Percentiles rank a stretch among this genome's conserved stretches.
Evolutionary conservation across 352 stramenopile species (phyloP).

Genomic region (Phytopythium mirpurense): DNA sequence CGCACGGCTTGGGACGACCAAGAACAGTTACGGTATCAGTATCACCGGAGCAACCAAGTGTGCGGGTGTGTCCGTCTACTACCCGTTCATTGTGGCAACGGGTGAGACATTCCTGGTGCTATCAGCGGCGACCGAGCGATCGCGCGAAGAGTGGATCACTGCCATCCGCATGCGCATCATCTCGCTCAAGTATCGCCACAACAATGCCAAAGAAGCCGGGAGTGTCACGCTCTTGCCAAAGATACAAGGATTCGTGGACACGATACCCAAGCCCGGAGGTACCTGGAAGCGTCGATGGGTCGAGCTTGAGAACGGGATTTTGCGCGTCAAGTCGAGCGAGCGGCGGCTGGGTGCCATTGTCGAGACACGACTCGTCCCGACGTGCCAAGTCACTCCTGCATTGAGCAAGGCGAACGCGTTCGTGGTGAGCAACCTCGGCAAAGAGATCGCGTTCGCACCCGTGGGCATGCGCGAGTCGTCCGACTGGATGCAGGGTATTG

Average conservation of each 20-base stretch:
- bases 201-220: slow-evolving; percentile 7
- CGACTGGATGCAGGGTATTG: slow-evolving; percentile 43
- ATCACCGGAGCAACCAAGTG: background rate
- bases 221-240: slow-evolving; percentile 14
- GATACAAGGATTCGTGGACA: slow-evolving; percentile 51
- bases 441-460: slow-evolving; percentile 43
- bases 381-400: slow-evolving; percentile 27
- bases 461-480: slow-evolving; percentile 29
- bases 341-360: slow-evolving; percentile 45
- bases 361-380: slow-evolving; percentile 48
- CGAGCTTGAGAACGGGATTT: slow-evolving; percentile 57
- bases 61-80: slow-evolving; percentile 19
- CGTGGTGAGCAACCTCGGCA: slow-evolving; percentile 36
- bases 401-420: slow-evolving; percentile 57
- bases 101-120: slow-evolving; percentile 47
- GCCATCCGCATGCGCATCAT: slow-evolving; percentile 66
- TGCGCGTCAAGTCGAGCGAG: slow-evolving; percentile 63
- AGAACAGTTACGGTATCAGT: background rate
- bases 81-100: slow-evolving; percentile 57
- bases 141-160: slow-evolving; percentile 52
- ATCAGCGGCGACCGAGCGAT: slow-evolving; percentile 33
- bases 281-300: slow-evolving; percentile 57
- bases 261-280: slow-evolving; percentile 37
- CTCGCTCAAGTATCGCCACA: slow-evolving; percentile 55
- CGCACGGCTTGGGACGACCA: background rate